These are phyloP conservation scores for Mycena galopus DNA, from an alignment of 768 basidiomycete genomes.

Conservation along the genomic window DNA sequence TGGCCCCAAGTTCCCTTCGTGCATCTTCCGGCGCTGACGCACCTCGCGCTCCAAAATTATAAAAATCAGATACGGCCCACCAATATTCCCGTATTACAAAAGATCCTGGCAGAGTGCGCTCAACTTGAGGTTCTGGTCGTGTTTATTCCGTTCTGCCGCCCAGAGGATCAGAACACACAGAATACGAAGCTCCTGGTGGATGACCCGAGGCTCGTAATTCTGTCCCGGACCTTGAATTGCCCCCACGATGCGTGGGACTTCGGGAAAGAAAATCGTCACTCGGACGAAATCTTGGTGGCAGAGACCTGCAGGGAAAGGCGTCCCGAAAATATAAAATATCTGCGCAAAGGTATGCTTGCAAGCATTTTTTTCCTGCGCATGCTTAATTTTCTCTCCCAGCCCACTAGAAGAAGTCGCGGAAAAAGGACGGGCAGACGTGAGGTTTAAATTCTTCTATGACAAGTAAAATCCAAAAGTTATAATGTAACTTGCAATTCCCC, in stretches of 20 bases:
- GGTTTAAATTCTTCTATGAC: neutral
- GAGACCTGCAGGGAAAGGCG: neutral
- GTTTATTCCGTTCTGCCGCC: constrained; percentile 4
- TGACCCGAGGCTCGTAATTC: constrained; percentile 13
- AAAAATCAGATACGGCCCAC: constrained; percentile 5
- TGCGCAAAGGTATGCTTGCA: constrained; percentile 6
- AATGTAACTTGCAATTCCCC: constrained; percentile 6
- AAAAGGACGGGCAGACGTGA: neutral
- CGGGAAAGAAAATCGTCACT: neutral
- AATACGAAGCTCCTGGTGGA: neutral
- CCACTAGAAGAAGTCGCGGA: constrained; percentile 16
- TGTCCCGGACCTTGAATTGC: neutral
- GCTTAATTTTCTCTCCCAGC: neutral
- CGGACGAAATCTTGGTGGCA: neutral
- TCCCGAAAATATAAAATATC: neutral
- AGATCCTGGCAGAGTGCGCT: neutral
- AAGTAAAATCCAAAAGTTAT: constrained; percentile 33
- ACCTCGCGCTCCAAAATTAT: constrained; percentile 33
- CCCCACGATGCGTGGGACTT: constrained; percentile 9
- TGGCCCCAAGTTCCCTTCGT: constrained; percentile 20
- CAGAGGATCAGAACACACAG: neutral
- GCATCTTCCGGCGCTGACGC: constrained; percentile 25
- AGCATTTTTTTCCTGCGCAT: neutral
- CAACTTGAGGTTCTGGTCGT: constrained; percentile 23
- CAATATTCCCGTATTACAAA: constrained; percentile 14